Percentiles rank a stretch among this genome's conserved stretches.
Evolutionary conservation across 192 early-diverging fungal genomes (phyloP).

Genomic region (Backusella tuberculispora): DNA sequence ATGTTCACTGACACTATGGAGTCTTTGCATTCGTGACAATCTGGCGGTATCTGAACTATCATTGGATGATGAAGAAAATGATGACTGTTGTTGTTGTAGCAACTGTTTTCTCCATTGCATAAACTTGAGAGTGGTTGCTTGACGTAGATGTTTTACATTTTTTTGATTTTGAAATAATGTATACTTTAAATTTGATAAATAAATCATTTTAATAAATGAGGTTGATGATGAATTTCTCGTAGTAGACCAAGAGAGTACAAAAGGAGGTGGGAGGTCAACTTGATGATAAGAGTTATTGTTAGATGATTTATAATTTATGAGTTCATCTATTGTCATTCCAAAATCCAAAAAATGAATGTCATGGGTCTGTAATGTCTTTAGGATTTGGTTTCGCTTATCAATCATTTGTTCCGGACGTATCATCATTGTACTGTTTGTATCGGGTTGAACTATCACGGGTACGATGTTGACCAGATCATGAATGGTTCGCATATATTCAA

Average conservation of each 20-base stretch:
- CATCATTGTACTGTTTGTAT: constrained; percentile 39
- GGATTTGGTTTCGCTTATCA: constrained; percentile 52
- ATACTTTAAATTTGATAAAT: neutral
- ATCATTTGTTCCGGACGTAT: constrained; percentile 52
- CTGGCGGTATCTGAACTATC: constrained; percentile 12
- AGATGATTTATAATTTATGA: constrained; percentile 17
- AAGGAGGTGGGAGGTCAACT: constrained; percentile 43
- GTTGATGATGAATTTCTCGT: constrained; percentile 28
- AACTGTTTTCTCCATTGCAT: neutral
- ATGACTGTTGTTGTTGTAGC: neutral
- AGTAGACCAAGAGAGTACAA: neutral
- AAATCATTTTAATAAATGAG: neutral
- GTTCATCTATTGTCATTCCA: constrained; percentile 53
- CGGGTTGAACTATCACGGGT: constrained; percentile 70
- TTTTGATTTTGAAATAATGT: constrained; percentile 8
- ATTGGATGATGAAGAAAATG: neutral
- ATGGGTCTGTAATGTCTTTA: constrained; percentile 53
- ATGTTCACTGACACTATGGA: constrained; percentile 31
- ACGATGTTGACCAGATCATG: constrained; percentile 63
- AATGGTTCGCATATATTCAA: constrained; percentile 67
- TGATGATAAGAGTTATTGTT: constrained; percentile 42
- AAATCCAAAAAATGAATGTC: constrained; percentile 63
- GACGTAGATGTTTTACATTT: neutral
- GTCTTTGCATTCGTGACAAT: constrained; percentile 18
- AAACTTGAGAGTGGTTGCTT: neutral